These are phyloP conservation scores for Olyra latifolia DNA, from an alignment of 176 grass and related monocot genomes.

Conservation along the genomic window DNA sequence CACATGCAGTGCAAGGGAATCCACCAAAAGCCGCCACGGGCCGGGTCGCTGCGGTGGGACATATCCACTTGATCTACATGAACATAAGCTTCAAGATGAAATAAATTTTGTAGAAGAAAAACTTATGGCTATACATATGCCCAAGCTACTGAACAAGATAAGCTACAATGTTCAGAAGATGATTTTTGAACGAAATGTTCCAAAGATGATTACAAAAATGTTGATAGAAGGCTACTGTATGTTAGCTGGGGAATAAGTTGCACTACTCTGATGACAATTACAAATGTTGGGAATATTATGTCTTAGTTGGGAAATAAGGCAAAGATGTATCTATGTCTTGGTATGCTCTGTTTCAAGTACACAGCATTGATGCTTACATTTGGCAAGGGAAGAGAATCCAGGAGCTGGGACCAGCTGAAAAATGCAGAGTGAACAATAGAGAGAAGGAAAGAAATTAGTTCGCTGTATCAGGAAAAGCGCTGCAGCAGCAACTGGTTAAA, in stretches of 20 bases:
- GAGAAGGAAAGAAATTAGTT: constrained; percentile 35
- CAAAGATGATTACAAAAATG: too few relatives aligned
- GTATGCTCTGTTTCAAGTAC: constrained; percentile 31
- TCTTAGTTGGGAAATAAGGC: constrained; percentile 25
- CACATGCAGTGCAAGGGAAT: constrained; percentile 93
- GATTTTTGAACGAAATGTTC: too few relatives aligned
- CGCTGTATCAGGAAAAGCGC: constrained; percentile 30
- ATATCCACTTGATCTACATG: constrained; percentile 96
- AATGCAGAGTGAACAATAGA: constrained; percentile 26
- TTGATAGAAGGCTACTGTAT: not conserved
- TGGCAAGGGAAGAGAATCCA: constrained; percentile 92
- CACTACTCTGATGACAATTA: not conserved
- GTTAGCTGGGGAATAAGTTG: constrained; percentile 12
- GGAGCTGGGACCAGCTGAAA: constrained; percentile 84
- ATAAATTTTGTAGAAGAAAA: constrained; percentile 28
- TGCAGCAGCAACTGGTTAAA: constrained; percentile 37
- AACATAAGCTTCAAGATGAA: constrained; percentile 27
- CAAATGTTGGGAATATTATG: constrained; percentile 23
- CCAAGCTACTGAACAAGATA: constrained; percentile 12
- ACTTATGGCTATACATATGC: not conserved
- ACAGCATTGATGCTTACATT: constrained; percentile 67
- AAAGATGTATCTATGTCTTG: constrained; percentile 12
- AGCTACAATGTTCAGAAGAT: constrained; percentile 24
- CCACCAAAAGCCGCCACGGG: constrained; percentile 84
- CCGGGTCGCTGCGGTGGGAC: constrained; percentile 74